Conservation (phyloP, 2,329 filamentous ascomycete species). For the Clonostachys rosea region DNA sequence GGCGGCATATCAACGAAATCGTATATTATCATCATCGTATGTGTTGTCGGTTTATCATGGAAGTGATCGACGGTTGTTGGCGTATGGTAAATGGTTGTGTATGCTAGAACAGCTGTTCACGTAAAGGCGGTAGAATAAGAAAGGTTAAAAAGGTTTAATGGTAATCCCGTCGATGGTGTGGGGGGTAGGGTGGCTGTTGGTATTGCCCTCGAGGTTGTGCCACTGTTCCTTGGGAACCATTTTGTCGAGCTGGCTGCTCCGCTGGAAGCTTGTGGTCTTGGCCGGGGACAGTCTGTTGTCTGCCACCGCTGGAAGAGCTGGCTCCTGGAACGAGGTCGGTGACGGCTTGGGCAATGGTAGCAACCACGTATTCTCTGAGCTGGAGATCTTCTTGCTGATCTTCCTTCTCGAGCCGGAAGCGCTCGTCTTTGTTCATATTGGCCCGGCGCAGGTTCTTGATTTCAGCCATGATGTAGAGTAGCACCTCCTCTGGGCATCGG, state of each 20-base stretch:
- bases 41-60: too few species aligned
- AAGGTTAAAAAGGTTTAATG: too few species aligned
- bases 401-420: slow-evolving; percentile 76
- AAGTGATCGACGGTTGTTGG: too few species aligned
- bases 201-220: too few species aligned
- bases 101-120: too few species aligned
- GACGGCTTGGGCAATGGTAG: slow-evolving; percentile 68
- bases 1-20: too few species aligned
- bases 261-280: slow-evolving; percentile 58
- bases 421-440: slow-evolving; percentile 82
- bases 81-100: too few species aligned
- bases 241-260: slow-evolving; percentile 46
- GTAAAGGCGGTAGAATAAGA: too few species aligned
- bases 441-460: slow-evolving; percentile 79
- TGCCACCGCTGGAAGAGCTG: slow-evolving; percentile 15
- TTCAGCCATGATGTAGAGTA: slow-evolving; percentile 88
- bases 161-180: too few species aligned
- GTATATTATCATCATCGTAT: too few species aligned
- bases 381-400: slow-evolving; percentile 73
- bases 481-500: slow-evolving; percentile 80
- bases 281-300: slow-evolving; percentile 13
- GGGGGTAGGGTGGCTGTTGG: too few species aligned
- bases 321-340: slow-evolving; percentile 58
- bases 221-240: neutral
- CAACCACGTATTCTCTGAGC: slow-evolving; percentile 68